Base-by-base conservation (phyloP, 176 grass and related monocot genomes). In the Oryza punctata region DNA sequence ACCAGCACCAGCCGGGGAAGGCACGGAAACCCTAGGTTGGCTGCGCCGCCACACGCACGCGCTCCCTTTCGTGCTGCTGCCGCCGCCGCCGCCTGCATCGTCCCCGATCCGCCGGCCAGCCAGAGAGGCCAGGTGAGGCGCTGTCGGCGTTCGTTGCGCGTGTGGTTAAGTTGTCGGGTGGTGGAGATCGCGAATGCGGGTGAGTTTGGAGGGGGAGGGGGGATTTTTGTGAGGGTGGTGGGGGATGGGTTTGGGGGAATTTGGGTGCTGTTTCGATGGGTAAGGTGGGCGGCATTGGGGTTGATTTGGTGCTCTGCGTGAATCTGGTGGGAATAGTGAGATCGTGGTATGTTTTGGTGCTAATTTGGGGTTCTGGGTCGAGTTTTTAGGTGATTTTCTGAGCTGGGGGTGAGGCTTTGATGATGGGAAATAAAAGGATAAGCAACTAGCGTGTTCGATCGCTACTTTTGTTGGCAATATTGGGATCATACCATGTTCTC, bases 131-230 rank as follows among this genome's bases (percentile, higher is more conserved):
- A 81, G 88, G 79, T 78, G 16, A 15, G 60, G 75, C 37, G 49
- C 65, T 64, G 14, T 33, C 5, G 33, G 29, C 0, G 0, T 9
- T 23, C 0, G 7, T 33, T 81, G 15, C 46, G 1, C 23, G 9
- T 12, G 24, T 3, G 57, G 14, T 40, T 30, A 12, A 1, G 19
- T 26, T 4, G 67, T 32, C 59, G 4, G 10, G 44, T 61, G 8
- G 27, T 11, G 33, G 27, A 6, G 7, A 45, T 26, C 40, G 4
- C 25, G 44, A 89, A 89, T 86, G 88, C 57, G 57, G 65, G 37
- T 47, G 38, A 78, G 45, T 1, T 19, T 18, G 33, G n/a, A n/a
- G n/a, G n/a, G 28, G 28, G 28, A 2, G 33, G 63, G 10, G 9
- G 26, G 71, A 16, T 24, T 35, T 2, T 23, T 37, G 16, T 0